These are phyloP conservation scores for Lithohypha guttulata DNA, from an alignment of 2,329 filamentous ascomycete genomes.

Conservation along the genomic window DNA sequence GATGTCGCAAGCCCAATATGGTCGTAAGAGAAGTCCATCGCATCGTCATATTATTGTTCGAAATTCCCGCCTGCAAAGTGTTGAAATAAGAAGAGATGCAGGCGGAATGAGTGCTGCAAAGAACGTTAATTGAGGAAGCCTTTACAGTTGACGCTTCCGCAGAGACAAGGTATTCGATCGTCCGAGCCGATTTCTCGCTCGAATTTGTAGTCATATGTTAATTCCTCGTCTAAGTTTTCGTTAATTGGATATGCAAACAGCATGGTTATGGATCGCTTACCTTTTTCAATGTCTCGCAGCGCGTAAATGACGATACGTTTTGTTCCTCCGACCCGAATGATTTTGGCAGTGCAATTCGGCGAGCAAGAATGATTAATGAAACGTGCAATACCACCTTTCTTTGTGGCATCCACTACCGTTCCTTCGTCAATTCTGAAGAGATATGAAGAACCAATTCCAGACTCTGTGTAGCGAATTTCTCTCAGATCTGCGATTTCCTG, in stretches of 20 bases:
- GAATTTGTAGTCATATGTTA: slow-evolving; percentile 99
- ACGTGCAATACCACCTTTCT: slow-evolving; percentile 92
- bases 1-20: no score
- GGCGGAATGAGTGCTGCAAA: no score
- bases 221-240: slow-evolving; percentile 88
- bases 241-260: no score
- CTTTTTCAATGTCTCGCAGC: slow-evolving; percentile 83
- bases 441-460: slow-evolving; percentile 93
- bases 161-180: slow-evolving; percentile 94
- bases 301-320: slow-evolving; percentile 99
- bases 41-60: no score
- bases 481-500: slow-evolving; percentile 96
- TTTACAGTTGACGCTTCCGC: slow-evolving; percentile 91
- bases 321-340: slow-evolving; percentile 96
- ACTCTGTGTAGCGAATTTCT: slow-evolving; percentile 84
- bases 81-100: no score
- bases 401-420: slow-evolving; percentile 94
- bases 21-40: no score
- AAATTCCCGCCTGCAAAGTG: no score
- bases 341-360: slow-evolving; percentile 97
- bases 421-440: slow-evolving; percentile 97
- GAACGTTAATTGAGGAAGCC: slow-evolving; percentile 95
- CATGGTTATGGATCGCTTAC: no score
- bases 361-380: slow-evolving; percentile 98
- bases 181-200: slow-evolving; percentile 91